phyloP scores from a whole-genome alignment of 2,329 filamentous ascomycete genomes.

The Colletotrichum chlorophyti region DNA sequence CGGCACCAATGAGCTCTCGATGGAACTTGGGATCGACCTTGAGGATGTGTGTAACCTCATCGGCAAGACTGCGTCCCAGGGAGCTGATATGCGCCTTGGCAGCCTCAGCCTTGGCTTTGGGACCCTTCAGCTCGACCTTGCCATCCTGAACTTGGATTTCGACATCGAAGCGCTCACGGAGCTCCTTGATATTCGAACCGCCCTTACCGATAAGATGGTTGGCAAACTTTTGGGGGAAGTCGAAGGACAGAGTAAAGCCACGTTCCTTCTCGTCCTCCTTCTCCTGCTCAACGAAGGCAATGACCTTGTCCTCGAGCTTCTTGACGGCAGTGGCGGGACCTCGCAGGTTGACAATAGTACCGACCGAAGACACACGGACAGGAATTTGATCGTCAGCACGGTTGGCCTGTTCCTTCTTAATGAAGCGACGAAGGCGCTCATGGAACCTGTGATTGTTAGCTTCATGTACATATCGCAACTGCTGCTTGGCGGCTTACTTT shows the following conservation, averaged over 20 bases:
- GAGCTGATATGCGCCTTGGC: conserved; percentile 83
- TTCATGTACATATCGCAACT: neutral
- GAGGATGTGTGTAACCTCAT: conserved; percentile 85
- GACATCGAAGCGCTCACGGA: conserved; percentile 72
- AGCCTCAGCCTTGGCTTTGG: conserved; percentile 90
- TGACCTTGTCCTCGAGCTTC: conserved; percentile 74
- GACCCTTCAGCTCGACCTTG: conserved; percentile 94
- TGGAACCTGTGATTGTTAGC: conserved; percentile 57
- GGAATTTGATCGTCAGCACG: conserved; percentile 65
- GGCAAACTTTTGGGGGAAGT: conserved; percentile 93
- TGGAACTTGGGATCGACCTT: conserved; percentile 96
- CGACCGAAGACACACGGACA: conserved; percentile 63
- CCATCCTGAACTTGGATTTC: conserved; percentile 91
- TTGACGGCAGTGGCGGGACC: conserved; percentile 79
- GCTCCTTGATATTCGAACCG: conserved; percentile 70
- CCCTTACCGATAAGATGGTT: conserved; percentile 81
- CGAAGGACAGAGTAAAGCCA: conserved; percentile 83
- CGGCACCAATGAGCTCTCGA: conserved; percentile 88
- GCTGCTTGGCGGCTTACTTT: conserved; percentile 49
- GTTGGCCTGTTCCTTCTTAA: conserved; percentile 68
- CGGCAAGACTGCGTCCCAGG: conserved; percentile 82
- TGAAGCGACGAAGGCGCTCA: conserved; percentile 67
- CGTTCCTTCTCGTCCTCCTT: conserved; percentile 94
- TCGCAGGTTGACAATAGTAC: conserved; percentile 73
- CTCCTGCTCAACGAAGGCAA: conserved; percentile 83